phyloP scores from a whole-genome alignment of 495 filamentous ascomycete genomes.

The Podospora fimiseda region DNA sequence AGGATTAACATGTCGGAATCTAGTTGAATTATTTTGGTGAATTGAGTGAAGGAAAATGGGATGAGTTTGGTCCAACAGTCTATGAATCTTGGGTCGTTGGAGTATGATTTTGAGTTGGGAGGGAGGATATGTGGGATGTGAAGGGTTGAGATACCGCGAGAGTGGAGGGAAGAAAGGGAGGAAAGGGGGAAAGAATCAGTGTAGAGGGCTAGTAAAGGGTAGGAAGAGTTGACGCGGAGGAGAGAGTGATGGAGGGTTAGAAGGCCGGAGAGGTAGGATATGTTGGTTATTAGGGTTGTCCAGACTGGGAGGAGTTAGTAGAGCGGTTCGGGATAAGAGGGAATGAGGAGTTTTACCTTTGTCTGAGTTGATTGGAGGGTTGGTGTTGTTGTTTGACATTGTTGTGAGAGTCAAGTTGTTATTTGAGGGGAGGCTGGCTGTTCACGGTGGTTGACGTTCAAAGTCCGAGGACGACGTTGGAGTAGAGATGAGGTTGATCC shows the following conservation, averaged over 20 bases:
- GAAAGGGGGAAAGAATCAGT: constrained; percentile 59
- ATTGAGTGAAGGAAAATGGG: constrained; percentile 63
- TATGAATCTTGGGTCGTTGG: constrained; percentile 66
- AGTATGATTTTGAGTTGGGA: constrained; percentile 43
- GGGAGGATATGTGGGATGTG: constrained; percentile 60
- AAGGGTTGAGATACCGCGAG: constrained; percentile 56
- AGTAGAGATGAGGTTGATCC: no score
- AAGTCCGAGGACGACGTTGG: no score
- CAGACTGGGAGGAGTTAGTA: constrained; percentile 49
- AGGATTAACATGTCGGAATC: constrained; percentile 79
- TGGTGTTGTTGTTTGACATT: constrained; percentile 16
- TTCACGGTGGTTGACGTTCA: no score
- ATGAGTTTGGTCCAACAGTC: constrained; percentile 83
- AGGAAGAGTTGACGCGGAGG: constrained; percentile 47
- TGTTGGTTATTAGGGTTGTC: constrained; percentile 76
- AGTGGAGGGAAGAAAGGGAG: constrained; percentile 57
- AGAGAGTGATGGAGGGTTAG: constrained; percentile 67
- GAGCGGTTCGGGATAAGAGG: background rate
- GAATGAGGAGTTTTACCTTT: constrained; percentile 14
- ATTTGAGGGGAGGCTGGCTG: background rate
- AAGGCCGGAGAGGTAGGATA: constrained; percentile 64
- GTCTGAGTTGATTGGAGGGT: constrained; percentile 23
- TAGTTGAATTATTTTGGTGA: constrained; percentile 68
- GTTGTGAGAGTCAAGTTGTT: background rate
- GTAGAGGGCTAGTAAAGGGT: constrained; percentile 72